Conservation (phyloP, 2,329 filamentous ascomycete species). For the Ceratocystis colombiana region DNA sequence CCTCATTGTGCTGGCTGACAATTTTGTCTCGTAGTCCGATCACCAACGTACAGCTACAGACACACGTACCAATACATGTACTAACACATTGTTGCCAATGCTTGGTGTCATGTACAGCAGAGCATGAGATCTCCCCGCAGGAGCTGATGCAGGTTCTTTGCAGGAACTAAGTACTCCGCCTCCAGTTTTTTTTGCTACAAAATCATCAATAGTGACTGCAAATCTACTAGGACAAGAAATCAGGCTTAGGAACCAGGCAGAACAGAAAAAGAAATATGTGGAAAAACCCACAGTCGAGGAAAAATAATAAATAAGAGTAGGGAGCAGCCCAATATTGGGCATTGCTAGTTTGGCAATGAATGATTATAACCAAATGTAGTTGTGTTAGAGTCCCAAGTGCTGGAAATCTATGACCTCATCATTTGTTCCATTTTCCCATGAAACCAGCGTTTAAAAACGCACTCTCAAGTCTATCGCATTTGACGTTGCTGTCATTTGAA, state of each 20-base stretch:
- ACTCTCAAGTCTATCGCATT: too few species aligned
- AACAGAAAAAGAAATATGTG: too few species aligned
- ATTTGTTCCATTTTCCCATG: too few species aligned
- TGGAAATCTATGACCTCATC: not conserved
- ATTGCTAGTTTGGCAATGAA: not conserved
- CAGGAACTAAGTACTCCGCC: not conserved
- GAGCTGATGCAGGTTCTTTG: not conserved
- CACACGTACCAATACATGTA: not conserved
- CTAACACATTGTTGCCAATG: too few species aligned
- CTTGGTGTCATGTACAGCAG: not conserved
- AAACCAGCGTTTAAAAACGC: too few species aligned
- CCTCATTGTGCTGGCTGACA: not conserved
- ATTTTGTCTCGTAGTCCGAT: not conserved
- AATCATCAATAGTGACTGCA: too few species aligned
- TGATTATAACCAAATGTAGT: not conserved
- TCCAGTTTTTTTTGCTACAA: not conserved
- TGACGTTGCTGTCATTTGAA: too few species aligned
- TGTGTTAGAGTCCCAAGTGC: not conserved
- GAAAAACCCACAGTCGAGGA: not conserved
- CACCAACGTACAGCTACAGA: not conserved
- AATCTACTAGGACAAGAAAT: too few species aligned
- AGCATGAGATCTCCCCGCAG: not conserved
- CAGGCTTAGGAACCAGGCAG: too few species aligned
- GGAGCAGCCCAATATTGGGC: not conserved
- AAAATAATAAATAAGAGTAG: not conserved